Evolutionary conservation across 2,329 filamentous ascomycete species (phyloP), one percentile per base, ranked within the genome.

Genomic region (Colletotrichum salicis): DNA sequence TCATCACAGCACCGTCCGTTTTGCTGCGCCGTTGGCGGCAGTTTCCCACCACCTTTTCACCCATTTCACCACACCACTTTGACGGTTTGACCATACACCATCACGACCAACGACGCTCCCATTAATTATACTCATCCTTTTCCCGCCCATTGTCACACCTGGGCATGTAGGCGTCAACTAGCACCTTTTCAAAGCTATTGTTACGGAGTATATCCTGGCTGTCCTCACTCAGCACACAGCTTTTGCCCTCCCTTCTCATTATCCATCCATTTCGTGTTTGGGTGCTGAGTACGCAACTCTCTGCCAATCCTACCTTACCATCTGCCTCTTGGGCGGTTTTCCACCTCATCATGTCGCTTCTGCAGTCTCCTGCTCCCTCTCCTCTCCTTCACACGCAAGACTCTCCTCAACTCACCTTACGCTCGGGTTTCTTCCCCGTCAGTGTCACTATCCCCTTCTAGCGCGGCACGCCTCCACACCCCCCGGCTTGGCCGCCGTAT

Each of bases 401-500:
- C 37, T 41, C 41, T 48, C 7, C 19, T 48, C n/a, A 19, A 19
- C 41, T 48, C 41, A 10, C 19, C 19, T 19, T 10, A 48, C 41
- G 41, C 41, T 48, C 41, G 41, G 41, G 41, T 48, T 55, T 55
- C 24, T 24, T 27, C 27, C 19, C 52, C 27, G 19, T 31, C 52
- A 54, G 22, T 54, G 37, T 33, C 35, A 52, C 59, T 24, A 51
- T 51, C 29, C 27, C 41, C 59, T 29, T 62, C 22, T 51, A 22
- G 59, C 41, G 48, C 27, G 12, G 48, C 19, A 27, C 45, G 19
- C 27, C 41, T n/a, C 48, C 48, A 35, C 48, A 29, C 60, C 22
- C 63, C 69, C 59, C 22, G 65, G 58, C 65, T 64, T 60, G 58
- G 69, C 65, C 56, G 63, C 69, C 65, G 31, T 58, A 19, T 29